A percentile compares a stretch with the other conserved stretches of the same genome.
Conservation (phyloP, 768 basidiomycete genomes). For the Gelatoporia subvermispora region DNA sequence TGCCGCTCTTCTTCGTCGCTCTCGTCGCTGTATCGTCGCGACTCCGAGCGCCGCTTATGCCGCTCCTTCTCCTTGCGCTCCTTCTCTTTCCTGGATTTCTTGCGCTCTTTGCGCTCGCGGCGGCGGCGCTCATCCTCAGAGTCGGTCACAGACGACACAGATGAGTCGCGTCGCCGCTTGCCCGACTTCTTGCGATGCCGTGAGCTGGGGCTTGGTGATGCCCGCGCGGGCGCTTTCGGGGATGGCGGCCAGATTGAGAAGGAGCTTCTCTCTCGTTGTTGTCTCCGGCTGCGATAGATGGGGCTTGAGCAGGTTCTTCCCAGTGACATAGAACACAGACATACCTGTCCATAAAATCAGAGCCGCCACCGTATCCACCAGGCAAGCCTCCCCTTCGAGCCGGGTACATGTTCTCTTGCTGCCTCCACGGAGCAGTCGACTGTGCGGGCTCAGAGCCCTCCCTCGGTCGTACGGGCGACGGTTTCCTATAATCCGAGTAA, state of each 20-base stretch:
- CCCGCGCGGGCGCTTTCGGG: conserved; percentile 60
- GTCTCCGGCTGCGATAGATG: conserved; percentile 51
- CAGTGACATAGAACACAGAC: conserved; percentile 15
- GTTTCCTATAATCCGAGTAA: conserved; percentile 20
- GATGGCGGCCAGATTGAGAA: conserved; percentile 80
- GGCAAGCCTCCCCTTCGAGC: conserved; percentile 28
- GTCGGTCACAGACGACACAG: conserved; percentile 37
- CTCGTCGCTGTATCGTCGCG: conserved; percentile 31
- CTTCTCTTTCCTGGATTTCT: conserved; percentile 46
- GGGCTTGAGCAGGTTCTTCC: not conserved
- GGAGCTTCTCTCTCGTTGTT: conserved; percentile 54
- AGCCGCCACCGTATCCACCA: conserved; percentile 28
- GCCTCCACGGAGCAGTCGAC: conserved; percentile 38
- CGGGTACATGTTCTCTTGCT: conserved; percentile 56
- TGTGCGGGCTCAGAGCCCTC: conserved; percentile 16
- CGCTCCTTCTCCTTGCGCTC: conserved; percentile 20
- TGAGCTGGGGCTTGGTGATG: conserved; percentile 49
- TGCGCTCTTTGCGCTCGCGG: conserved; percentile 57
- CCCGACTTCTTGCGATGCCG: conserved; percentile 51
- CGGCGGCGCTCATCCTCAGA: conserved; percentile 57
- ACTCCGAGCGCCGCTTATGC: conserved; percentile 28
- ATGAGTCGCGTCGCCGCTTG: conserved; percentile 50
- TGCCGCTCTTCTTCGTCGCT: conserved; percentile 31
- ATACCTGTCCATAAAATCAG: conserved; percentile 69
- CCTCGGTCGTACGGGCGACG: conserved; percentile 28